These are phyloP conservation scores for Acmispon strigosus DNA, from an alignment of 306 rosid genomes.

Conservation along the genomic window DNA sequence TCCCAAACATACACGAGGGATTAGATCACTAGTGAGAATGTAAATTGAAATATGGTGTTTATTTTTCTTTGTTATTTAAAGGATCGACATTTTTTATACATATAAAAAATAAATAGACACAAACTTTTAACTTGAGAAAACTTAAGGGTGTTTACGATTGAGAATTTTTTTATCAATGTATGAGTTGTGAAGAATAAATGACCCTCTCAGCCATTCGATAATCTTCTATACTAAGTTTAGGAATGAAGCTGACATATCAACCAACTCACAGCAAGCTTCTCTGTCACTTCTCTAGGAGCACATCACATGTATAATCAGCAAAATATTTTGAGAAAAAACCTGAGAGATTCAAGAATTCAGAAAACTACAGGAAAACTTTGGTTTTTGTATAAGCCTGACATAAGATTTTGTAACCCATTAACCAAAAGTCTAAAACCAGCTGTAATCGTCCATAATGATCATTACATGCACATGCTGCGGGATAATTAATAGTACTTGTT, in stretches of 20 bases:
- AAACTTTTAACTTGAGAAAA: too few species aligned
- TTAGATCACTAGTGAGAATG: too few species aligned
- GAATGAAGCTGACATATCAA: background rate
- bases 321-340: background rate
- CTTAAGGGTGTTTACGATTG: too few species aligned
- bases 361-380: background rate
- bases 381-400: background rate
- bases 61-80: too few species aligned
- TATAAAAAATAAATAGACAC: too few species aligned
- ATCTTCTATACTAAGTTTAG: background rate
- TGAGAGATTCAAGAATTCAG: background rate
- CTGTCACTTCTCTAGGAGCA: background rate
- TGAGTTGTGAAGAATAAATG: background rate
- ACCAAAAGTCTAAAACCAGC: background rate
- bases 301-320: background rate
- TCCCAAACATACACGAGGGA: background rate
- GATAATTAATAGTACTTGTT: too few species aligned
- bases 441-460: background rate
- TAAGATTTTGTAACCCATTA: background rate
- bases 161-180: too few species aligned
- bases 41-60: too few species aligned
- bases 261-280: background rate
- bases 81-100: too few species aligned
- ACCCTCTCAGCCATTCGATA: background rate
- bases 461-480: background rate